Evolutionary conservation across 1,284 basidiomycete species (phyloP), one percentile per base, ranked within the genome.

Genomic region (Ceratobasidium sp.): DNA sequence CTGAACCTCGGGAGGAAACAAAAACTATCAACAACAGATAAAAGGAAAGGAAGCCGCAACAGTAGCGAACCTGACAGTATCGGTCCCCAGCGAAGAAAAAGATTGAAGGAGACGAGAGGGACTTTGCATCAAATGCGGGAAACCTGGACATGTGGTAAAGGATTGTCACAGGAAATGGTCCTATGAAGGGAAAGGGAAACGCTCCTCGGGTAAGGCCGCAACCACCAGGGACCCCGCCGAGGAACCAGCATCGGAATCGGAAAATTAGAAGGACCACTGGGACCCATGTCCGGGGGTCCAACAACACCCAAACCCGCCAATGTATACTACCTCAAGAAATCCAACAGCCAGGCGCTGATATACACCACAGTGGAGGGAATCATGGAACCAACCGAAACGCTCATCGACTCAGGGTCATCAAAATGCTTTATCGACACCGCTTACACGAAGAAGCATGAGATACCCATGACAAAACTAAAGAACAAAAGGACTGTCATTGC

Each of bases 101-200:
- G 53, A 68, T 1, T n/a, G 51, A 2, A 9, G 53, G 4, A 43
- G 51, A 13, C 41, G 27, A 11, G 65, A 56, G 43, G n/a, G 37
- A 13, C 22, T 27, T 1, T 68, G 62, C 46, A 31, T 64, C 13
- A 64, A 64, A n/a, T 64, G 62, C 22, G 48, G 46, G 16, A 51
- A 49, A 24, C 4, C 24, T 3, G 46, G 62, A 31, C 62, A 64
- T 27, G 34, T 31, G 6, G 1, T 56, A 2, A 46, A 31, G 22
- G 53, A 54, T 3, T 46, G 39, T 22, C 22, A 24, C 1, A 22
- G 37, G n/a, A 5, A 39, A 24, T 51, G 62, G 62, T 51, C 46
- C 22, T 31, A 51, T 7, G 22, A 27, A 4, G 4, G 4, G 0
- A 43, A 27, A 4, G 43, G 43, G 22, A 22, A 43, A 41, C 39